Evolutionary conservation across 2,329 filamentous ascomycete genomes (phyloP), one percentile per base, ranked within the genome.

Genomic region (Fusarium transvaalense): DNA sequence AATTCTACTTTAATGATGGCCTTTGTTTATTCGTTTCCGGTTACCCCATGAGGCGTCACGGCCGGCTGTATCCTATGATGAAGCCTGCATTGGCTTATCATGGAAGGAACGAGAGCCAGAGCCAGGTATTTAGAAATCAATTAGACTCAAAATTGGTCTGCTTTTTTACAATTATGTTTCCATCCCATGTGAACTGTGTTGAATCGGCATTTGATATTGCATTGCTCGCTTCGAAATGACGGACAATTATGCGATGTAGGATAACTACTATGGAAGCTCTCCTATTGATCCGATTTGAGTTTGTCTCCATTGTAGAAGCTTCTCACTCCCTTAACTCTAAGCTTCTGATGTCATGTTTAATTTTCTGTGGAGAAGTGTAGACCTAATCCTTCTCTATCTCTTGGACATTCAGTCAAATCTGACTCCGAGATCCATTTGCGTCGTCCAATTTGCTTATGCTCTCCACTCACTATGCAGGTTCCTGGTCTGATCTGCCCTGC

Each of bases 1-100:
- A 73, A 68, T 71, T 64, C 71, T 70, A 69, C 66, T 65, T 66
- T 73, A 72, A 71, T 71, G 71, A 71, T 71, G 69, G 61, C 66
- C 66, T 73, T 62, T 62, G 66, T 73, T 68, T 69, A 61, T 71
- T 73, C 53, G 61, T 72, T 69, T 73, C 65, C 71, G 68, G 68
- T 73, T 73, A 73, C 64, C 66, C 71, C 61, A 68, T 62, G 64
- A 72, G 71, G 71, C 71, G 71, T 73, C 71, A 50, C 55, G 71
- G 66, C 66, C 50, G 71, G 70, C 68, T 58, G 54, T 71, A 59
- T 68, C 63, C 56, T 64, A 63, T 48, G 69, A 61, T 63, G 48
- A 64, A 69, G 56, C 46, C 58, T 62, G 43, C 57, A 35, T 38
- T 58, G 71, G 69, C 64, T 69, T 70, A 57, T 72, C 56, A 55